Evolutionary conservation across 1,139 yeast species (phyloP).

Genomic region (Saccharomyces hybrid): DNA sequence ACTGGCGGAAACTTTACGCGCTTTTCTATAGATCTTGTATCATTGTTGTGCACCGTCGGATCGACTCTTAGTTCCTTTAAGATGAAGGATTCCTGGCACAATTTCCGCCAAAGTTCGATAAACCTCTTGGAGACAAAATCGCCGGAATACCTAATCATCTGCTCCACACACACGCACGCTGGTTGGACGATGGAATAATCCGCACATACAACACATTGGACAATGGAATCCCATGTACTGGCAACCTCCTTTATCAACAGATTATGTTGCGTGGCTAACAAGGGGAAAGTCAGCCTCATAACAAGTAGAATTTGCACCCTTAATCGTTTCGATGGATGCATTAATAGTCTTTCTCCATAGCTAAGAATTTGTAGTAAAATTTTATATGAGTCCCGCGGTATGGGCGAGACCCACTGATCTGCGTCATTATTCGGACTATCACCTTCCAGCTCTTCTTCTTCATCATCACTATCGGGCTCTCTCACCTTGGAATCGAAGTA

Average conservation of each 20-base stretch:
- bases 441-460: conserved; percentile 11
- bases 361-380: conserved; percentile 54
- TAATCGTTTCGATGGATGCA: conserved; percentile 57
- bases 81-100: conserved; percentile 23
- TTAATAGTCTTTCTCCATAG: conserved; percentile 63
- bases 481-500: conserved; percentile 24
- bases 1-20: conserved; percentile 18
- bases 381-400: conserved; percentile 52
- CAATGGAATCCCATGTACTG: conserved; percentile 57
- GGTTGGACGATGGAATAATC: conserved; percentile 35
- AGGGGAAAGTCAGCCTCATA: conserved; percentile 44
- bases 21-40: conserved; percentile 1
- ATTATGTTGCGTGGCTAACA: conserved; percentile 54
- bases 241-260: conserved; percentile 63
- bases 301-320: conserved; percentile 51
- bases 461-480: conserved; percentile 23
- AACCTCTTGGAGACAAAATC: conserved; percentile 48
- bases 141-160: conserved; percentile 38
- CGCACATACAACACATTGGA: conserved; percentile 34
- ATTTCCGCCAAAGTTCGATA: conserved; percentile 37
- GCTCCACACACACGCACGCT: conserved; percentile 35
- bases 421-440: conserved; percentile 2
- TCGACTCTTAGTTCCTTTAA: conserved; percentile 9
- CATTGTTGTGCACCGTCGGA: conserved; percentile 6
- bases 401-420: conserved; percentile 51